phyloP scores from a whole-genome alignment of 202 grass and related monocot genomes.

The Dendrocalamus latiflorus region DNA sequence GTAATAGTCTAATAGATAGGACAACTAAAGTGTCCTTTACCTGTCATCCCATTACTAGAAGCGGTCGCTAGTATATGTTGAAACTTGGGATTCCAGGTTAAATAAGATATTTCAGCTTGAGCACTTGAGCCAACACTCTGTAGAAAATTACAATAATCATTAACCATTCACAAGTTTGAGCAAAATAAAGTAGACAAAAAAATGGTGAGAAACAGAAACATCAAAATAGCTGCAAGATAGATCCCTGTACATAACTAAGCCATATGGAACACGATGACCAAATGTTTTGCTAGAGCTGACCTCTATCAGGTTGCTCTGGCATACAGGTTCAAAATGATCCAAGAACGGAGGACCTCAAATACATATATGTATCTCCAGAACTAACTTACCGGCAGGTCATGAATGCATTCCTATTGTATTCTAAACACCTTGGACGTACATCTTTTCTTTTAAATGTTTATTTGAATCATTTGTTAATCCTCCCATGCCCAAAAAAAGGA shows the following conservation, averaged over 20 bases:
- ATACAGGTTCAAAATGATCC: background rate
- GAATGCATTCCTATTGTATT: background rate
- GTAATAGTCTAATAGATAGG: background rate
- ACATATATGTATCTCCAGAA: background rate
- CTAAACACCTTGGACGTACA: too few relatives aligned
- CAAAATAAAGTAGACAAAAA: conserved; percentile 11
- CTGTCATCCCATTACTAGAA: conserved; percentile 91
- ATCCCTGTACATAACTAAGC: background rate
- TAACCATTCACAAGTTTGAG: background rate
- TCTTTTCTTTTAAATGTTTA: too few relatives aligned
- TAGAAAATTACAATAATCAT: conserved; percentile 29
- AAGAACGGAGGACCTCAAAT: background rate
- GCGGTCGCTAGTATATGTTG: conserved; percentile 87
- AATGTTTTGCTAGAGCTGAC: background rate
- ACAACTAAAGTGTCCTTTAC: conserved; percentile 26
- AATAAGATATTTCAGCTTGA: conserved; percentile 85
- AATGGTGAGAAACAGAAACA: conserved; percentile 2
- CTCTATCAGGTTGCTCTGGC: background rate
- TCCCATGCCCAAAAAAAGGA: too few relatives aligned
- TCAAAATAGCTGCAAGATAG: background rate
- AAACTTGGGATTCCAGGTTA: conserved; percentile 97
- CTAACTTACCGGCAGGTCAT: background rate
- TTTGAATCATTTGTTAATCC: too few relatives aligned
- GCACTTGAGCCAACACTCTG: conserved; percentile 79
- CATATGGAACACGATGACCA: background rate